A percentile compares a stretch with the other conserved stretches of the same genome.
Evolutionary conservation across 805 yeast genomes (phyloP).

Genomic region (Maudiozyma saulgeensis): DNA sequence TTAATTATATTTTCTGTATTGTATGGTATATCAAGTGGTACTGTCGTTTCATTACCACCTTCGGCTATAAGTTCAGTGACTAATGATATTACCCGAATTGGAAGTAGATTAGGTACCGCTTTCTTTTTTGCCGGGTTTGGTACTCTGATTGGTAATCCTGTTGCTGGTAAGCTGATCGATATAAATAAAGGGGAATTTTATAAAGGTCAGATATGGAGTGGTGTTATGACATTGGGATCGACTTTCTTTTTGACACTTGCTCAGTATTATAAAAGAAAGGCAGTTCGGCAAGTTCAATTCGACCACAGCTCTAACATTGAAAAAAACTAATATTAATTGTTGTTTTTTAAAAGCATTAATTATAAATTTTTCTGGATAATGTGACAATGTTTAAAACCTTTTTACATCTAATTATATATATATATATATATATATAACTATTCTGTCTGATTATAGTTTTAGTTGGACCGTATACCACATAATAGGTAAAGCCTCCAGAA

Average conservation of each 20-base stretch:
- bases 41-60: background rate
- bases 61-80: background rate
- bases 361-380: no score
- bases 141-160: background rate
- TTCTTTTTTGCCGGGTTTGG: background rate
- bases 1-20: background rate
- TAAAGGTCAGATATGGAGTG: background rate
- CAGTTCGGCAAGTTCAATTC: background rate
- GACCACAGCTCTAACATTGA: background rate
- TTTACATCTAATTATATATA: background rate
- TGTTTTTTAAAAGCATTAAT: no score
- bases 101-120: background rate
- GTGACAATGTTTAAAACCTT: no score
- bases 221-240: background rate
- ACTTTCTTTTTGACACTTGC: background rate
- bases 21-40: background rate
- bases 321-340: background rate
- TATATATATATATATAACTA: background rate
- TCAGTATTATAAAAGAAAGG: background rate
- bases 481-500: no score
- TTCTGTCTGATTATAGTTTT: no score
- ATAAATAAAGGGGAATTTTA: background rate
- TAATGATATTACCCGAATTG: background rate
- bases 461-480: no score
- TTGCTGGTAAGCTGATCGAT: background rate